Evolutionary conservation across 202 grass and related monocot species (phyloP), one percentile per base, ranked within the genome.

Genomic region (Panicum hallii): DNA sequence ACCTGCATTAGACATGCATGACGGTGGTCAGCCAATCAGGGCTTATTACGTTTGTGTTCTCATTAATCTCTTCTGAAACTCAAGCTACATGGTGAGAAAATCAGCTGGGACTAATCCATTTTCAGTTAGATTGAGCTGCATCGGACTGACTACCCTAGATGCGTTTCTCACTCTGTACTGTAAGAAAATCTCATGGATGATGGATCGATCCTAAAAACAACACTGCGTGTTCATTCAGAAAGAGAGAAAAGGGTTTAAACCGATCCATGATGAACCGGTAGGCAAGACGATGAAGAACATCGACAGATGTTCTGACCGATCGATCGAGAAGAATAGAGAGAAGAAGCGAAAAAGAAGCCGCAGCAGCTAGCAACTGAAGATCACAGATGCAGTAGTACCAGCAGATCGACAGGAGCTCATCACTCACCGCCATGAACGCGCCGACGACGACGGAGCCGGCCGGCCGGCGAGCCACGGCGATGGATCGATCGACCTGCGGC

Each of bases 1-100:
- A 89, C 75, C 81, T 84, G 87, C 87, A 84, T 63, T 3, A 63
- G 63, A 77, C 38, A 32, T 42, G 32, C 64, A 82, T 63, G 15
- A n/a, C 0, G 71, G 10, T 74, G 48, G 5, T 74, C 71, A 74
- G 71, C 30, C 52, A 54, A 30, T 67, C 72, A 67, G 48, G 82
- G 49, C 7, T 32, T 19, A 20, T 32, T 19, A 20, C 2, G 38
- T 1, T 43, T 74, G 52, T 7, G 55, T 56, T 7, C 12, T 43
- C 7, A 43, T 4, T n/a, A 44, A n/a, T 42, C 14, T 6, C 72
- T 40, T 34, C 32, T 32, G 22, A 28, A 50, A 34, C 44, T 49
- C 7, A 49, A 49, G 5, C 44, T 40, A 9, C 2, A 4, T 38
- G 36, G 36, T 38, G 36, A 38, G 3, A 38, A 32, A 38, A 34